A percentile compares a stretch with the other conserved stretches of the same genome.
Evolutionary conservation across 331 rosid genomes (phyloP).

Genomic region (Quercus tomentella): DNA sequence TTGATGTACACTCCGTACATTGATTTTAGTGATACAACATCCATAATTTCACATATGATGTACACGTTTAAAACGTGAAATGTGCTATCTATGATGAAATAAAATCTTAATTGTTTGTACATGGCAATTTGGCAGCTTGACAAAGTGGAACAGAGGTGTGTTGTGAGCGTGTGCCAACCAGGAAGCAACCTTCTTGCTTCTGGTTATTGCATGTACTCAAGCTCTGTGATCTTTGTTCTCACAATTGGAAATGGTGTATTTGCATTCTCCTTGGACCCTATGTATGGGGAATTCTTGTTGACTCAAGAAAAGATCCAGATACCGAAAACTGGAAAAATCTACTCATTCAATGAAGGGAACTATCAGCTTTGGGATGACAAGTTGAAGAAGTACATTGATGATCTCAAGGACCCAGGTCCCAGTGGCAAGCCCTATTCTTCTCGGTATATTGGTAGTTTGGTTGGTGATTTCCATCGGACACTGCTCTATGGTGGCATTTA

Average conservation of each 20-base stretch:
- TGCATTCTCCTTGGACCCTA: slow-evolving; percentile 76
- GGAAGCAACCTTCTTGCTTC: slow-evolving; percentile 96
- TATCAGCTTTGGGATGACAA: slow-evolving; percentile 92
- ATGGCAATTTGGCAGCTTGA: slow-evolving; percentile 55
- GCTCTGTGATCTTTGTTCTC: slow-evolving; percentile 86
- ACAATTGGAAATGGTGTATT: slow-evolving; percentile 87
- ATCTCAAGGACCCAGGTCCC: slow-evolving; percentile 90
- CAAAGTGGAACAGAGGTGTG: slow-evolving; percentile 52
- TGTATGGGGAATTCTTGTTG: slow-evolving; percentile 87
- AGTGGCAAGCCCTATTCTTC: slow-evolving; percentile 91
- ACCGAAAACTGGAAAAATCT: slow-evolving; percentile 87
- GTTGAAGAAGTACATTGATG: slow-evolving; percentile 86
- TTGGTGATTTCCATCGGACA: slow-evolving; percentile 93
- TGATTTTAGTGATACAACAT: no score
- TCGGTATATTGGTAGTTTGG: slow-evolving; percentile 91
- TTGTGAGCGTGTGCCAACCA: slow-evolving; percentile 91
- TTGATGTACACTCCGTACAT: no score
- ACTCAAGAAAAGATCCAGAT: slow-evolving; percentile 81
- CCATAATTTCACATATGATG: no score
- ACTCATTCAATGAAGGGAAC: slow-evolving; percentile 93
- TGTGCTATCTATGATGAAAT: no score
- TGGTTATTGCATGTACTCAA: slow-evolving; percentile 98
- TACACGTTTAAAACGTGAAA: no score
- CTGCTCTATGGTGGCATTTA: slow-evolving; percentile 91
- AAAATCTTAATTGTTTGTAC: background rate